Conservation (phyloP, 1,284 basidiomycete genomes). For the Moesziomyces antarcticus region DNA sequence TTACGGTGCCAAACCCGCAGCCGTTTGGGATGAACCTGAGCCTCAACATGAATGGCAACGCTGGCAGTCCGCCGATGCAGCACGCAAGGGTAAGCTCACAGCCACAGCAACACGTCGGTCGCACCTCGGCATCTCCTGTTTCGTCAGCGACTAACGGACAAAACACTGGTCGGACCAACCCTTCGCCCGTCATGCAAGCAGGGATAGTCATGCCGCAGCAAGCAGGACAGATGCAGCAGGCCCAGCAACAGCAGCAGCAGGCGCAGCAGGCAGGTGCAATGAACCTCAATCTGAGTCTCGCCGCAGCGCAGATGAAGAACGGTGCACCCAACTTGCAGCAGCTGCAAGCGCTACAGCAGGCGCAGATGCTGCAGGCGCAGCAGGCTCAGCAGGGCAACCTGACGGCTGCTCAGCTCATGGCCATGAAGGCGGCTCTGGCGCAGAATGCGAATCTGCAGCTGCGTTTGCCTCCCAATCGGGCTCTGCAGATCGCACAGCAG, state of each 20-base stretch:
- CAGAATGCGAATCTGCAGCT: constrained; percentile 52
- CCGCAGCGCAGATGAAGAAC: constrained; percentile 44
- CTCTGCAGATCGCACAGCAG: constrained; percentile 53
- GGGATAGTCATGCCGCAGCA: constrained; percentile 41
- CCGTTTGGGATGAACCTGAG: constrained; percentile 46
- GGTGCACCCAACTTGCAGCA: constrained; percentile 29
- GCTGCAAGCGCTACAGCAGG: constrained; percentile 45
- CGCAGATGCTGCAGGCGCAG: constrained; percentile 33
- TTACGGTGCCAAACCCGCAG: constrained; percentile 35
- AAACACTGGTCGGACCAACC: constrained; percentile 37
- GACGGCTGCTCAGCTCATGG: constrained; percentile 51
- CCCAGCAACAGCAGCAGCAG: constrained; percentile 18
- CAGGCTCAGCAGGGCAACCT: constrained; percentile 25
- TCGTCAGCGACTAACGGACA: constrained; percentile 41
- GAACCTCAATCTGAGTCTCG: constrained; percentile 40
- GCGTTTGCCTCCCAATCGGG: constrained; percentile 52
- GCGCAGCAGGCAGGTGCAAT: constrained; percentile 19
- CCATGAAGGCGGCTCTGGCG: constrained; percentile 55
- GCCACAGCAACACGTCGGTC: constrained; percentile 40
- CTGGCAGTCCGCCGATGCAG: constrained; percentile 49
- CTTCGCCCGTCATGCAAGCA: constrained; percentile 48
- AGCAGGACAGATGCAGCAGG: constrained; percentile 15
- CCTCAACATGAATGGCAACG: constrained; percentile 37
- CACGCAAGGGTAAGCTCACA: constrained; percentile 51
- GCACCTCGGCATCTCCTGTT: constrained; percentile 45